These are phyloP conservation scores for Arthrobotrys sinensis DNA, from an alignment of 2,329 filamentous ascomycete species.

Conservation along the genomic window DNA sequence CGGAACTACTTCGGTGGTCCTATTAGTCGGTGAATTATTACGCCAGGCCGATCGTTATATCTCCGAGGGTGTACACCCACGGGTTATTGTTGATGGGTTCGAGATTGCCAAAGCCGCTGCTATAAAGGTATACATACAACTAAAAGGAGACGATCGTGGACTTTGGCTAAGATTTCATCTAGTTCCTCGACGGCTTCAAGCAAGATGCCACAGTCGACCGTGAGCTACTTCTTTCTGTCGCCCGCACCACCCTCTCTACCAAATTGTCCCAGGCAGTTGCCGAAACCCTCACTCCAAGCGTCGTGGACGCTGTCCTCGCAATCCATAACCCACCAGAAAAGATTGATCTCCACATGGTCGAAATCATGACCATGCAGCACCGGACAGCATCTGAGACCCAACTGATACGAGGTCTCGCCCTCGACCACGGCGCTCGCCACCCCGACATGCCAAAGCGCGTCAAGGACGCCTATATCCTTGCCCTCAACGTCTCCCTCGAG, in stretches of 20 bases:
- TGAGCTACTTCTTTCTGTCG: slow-evolving; percentile 92
- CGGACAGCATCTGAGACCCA: slow-evolving; percentile 95
- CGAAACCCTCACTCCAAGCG: slow-evolving; percentile 90
- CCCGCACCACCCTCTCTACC: slow-evolving; percentile 92
- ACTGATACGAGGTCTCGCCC: slow-evolving; percentile 89
- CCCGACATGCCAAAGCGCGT: slow-evolving; percentile 98
- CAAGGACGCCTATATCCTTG: slow-evolving; percentile 95
- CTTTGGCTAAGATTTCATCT: slow-evolving; percentile 46
- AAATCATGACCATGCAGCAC: slow-evolving; percentile 99
- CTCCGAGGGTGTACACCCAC: slow-evolving; percentile 93
- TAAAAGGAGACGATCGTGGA: slow-evolving; percentile 20
- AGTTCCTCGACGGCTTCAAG: slow-evolving; percentile 97
- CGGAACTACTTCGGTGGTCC: slow-evolving; percentile 94
- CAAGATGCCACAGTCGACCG: slow-evolving; percentile 88
- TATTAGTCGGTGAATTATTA: slow-evolving; percentile 94
- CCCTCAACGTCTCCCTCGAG: slow-evolving; percentile 94
- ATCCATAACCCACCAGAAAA: slow-evolving; percentile 92
- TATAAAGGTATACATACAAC: slow-evolving; percentile 77
- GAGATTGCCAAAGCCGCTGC: slow-evolving; percentile 96
- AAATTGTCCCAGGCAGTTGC: slow-evolving; percentile 93
- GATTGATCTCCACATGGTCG: slow-evolving; percentile 98
- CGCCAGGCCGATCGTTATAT: slow-evolving; percentile 99
- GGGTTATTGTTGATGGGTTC: slow-evolving; percentile 97
- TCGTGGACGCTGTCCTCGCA: slow-evolving; percentile 94
- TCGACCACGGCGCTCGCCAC: slow-evolving; percentile 96